Conservation (phyloP, 768 basidiomycete genomes). For the Panus rudis region DNA sequence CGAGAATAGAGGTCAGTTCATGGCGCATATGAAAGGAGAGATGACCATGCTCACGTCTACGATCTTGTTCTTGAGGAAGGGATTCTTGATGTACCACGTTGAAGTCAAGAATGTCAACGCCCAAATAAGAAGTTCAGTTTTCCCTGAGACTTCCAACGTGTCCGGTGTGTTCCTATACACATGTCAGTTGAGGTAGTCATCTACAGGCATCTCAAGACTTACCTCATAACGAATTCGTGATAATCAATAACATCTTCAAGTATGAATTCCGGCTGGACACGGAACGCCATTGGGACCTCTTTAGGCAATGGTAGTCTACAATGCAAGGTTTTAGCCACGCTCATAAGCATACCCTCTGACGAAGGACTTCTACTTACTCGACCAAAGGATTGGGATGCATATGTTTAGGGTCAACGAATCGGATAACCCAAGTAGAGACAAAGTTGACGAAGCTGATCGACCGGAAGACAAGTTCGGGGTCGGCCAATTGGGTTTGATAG, state of each 20-base stretch:
- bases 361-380: conserved; percentile 65
- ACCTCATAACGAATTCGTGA: conserved; percentile 79
- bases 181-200: background rate
- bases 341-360: no score
- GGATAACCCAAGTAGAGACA: conserved; percentile 89
- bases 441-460: conserved; percentile 83
- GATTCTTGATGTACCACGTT: conserved; percentile 98
- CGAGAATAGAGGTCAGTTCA: conserved; percentile 5
- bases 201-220: no score
- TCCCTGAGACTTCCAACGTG: conserved; percentile 77
- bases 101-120: conserved; percentile 86
- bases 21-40: background rate
- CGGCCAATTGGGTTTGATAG: conserved; percentile 78
- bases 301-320: conserved; percentile 77
- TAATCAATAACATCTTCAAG: conserved; percentile 92
- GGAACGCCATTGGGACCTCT: conserved; percentile 80
- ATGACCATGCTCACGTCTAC: conserved; percentile 59
- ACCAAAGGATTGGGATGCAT: conserved; percentile 63
- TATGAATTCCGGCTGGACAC: conserved; percentile 88
- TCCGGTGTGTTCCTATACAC: conserved; percentile 61
- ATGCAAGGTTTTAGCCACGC: background rate
- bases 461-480: conserved; percentile 76
- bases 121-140: conserved; percentile 81
- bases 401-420: conserved; percentile 78
- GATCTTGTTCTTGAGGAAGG: conserved; percentile 93